Base-by-base conservation (phyloP, 768 basidiomycete genomes). In the Leccinum obscurum region DNA sequence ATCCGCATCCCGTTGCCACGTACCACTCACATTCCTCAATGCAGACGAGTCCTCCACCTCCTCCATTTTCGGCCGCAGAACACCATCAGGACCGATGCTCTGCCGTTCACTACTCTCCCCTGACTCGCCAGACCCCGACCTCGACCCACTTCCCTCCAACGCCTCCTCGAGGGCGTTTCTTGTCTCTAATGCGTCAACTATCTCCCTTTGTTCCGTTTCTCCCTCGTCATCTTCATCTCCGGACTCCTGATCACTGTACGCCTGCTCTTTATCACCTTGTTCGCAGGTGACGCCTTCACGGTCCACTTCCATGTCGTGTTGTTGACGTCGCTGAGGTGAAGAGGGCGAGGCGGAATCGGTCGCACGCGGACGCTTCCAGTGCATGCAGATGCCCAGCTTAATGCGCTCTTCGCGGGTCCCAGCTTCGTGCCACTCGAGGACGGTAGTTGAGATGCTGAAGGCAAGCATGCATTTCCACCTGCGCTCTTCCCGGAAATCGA, bases 401-500 rank as follows among this genome's bases (percentile, higher is more conserved):
- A 86, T 74, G 44, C 92, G 83, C 60, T 87, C 85, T 64, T 87
- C 87, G 22, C 76, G 77, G n/a, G 80, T 80, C 11, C 79, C 82
- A 24, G 89, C 86, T 55, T 83, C 80, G 70, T 96, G 93, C 93
- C 94, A 99, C 66, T 93, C 89, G 7, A 92, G 81, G 22, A 94
- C 89, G 26, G 92, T 84, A 32, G 85, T 86, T 1, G 93, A 90
- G 30, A 99, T 73, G 60, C 88, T 88, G 70, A 88, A 89, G 0
- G 97, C 96, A 28, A 92, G 70, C 2, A 88, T 87, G 48, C 90
- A 76, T 73, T 98, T 98, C 95, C 95, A 98, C 66, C 83, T 86
- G 44, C 92, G 82, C 70, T 99, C 97, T 74, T 98, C 95, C 20
- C 92, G 87, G 65, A 97, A 98, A 72, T 99, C 97, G 39, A 85